These are phyloP conservation scores for Neurospora sp. DNA, from an alignment of 495 filamentous ascomycete species.

Conservation along the genomic window DNA sequence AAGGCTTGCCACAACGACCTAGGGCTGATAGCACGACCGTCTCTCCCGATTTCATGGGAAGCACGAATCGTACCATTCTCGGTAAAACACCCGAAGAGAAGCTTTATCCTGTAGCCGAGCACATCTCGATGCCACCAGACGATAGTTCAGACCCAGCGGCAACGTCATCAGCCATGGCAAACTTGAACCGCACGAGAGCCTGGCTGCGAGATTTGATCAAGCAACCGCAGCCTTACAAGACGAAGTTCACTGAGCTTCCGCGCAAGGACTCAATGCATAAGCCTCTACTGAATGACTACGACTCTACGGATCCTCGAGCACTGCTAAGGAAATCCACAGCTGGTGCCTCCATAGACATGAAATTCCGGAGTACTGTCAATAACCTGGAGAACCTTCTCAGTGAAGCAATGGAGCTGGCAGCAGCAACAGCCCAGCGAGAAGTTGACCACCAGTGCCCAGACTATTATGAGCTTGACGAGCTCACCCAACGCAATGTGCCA, in stretches of 20 bases:
- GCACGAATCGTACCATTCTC: neutral
- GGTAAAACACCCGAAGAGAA: neutral
- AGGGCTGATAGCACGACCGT: neutral
- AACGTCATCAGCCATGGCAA: constrained; percentile 2
- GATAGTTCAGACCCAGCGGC: neutral
- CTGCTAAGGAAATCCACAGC: constrained; percentile 1
- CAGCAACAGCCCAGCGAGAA: constrained; percentile 23
- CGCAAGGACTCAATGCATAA: neutral
- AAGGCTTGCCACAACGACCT: neutral
- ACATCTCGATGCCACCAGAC: neutral
- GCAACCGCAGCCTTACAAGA: constrained; percentile 10
- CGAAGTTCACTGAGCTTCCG: constrained; percentile 10
- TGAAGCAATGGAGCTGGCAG: constrained; percentile 35
- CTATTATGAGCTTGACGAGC: constrained; percentile 3
- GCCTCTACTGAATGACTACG: neutral
- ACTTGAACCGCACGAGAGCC: constrained; percentile 7
- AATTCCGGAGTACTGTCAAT: constrained; percentile 25
- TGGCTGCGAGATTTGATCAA: constrained; percentile 17
- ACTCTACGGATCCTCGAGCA: neutral
- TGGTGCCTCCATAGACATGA: constrained; percentile 11
- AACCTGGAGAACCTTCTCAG: constrained; percentile 37
- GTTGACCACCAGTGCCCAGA: constrained; percentile 2
- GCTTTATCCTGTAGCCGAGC: neutral
- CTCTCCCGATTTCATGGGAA: neutral
- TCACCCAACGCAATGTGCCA: constrained; percentile 3